Conservation (phyloP, 345 rosid genomes). For the Kandelia obovata region DNA sequence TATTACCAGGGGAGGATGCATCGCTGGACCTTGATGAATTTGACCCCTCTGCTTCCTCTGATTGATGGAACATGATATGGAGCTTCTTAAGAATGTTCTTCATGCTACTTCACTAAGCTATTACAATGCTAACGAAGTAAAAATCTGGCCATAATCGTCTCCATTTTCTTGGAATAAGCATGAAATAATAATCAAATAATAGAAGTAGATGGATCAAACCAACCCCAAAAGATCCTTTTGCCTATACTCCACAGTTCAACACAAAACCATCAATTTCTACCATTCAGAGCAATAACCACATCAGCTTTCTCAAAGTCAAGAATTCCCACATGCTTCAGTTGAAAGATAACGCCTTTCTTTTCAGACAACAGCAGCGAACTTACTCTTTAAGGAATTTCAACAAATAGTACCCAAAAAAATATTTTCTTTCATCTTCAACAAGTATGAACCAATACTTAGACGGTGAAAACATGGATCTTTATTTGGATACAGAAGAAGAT, state of each 20-base stretch:
- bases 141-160: slow-evolving; percentile 53
- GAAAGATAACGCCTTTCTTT: slow-evolving; percentile 25
- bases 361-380: slow-evolving; percentile 16
- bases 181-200: slow-evolving; percentile 27
- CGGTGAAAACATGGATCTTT: slow-evolving; percentile 24
- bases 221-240: slow-evolving; percentile 17
- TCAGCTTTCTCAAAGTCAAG: slow-evolving; percentile 25
- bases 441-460: slow-evolving; percentile 18
- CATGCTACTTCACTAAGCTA: slow-evolving; percentile 46
- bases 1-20: slow-evolving; percentile 45
- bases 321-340: slow-evolving; percentile 36
- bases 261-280: slow-evolving; percentile 24
- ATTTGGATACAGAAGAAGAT: slow-evolving; percentile 17
- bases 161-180: slow-evolving; percentile 68
- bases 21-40: slow-evolving; percentile 56
- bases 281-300: slow-evolving; percentile 36
- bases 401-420: slow-evolving; percentile 1
- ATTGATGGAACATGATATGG: slow-evolving; percentile 60
- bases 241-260: slow-evolving; percentile 16
- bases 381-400: slow-evolving; percentile 10
- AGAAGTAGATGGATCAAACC: slow-evolving; percentile 14
- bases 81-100: slow-evolving; percentile 88
- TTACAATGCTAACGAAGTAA: slow-evolving; percentile 45
- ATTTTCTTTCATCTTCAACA: slow-evolving; percentile 9
- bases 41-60: slow-evolving; percentile 59